Percentiles rank a stretch among this genome's conserved stretches.
Evolutionary conservation across 2,329 filamentous ascomycete genomes (phyloP).

Genomic region (Fusarium longipes): DNA sequence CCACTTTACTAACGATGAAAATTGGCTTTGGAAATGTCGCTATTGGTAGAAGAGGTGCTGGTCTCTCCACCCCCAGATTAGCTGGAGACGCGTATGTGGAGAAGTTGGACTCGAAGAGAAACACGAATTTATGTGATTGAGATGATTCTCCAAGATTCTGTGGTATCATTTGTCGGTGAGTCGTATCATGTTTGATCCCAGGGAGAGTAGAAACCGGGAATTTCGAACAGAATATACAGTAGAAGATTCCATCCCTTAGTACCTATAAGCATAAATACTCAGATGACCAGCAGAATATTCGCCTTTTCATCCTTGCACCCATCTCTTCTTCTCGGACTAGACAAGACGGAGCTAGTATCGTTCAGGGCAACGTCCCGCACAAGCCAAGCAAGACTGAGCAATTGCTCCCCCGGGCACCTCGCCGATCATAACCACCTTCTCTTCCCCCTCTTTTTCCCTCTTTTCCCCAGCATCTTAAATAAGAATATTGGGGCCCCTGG

Average conservation of each 20-base stretch:
- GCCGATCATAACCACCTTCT: neutral
- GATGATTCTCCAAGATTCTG: conserved; percentile 23
- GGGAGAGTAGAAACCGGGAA: neutral
- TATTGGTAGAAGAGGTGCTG: neutral
- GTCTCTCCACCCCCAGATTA: conserved; percentile 21
- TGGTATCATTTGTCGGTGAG: neutral
- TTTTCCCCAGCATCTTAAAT: conserved; percentile 13
- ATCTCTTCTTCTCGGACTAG: neutral
- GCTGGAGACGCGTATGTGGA: conserved; percentile 13
- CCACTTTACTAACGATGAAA: conserved; percentile 15
- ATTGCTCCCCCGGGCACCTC: neutral
- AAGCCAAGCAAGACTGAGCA: neutral
- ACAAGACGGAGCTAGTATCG: conserved; percentile 8
- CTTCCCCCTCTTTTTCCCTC: neutral
- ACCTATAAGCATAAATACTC: neutral
- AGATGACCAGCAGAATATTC: neutral
- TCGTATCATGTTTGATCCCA: neutral
- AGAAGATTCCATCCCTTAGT: neutral
- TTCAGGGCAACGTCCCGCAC: conserved; percentile 10
- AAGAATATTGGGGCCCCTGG: conserved; percentile 17
- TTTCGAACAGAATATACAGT: accelerated
- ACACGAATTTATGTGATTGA: neutral
- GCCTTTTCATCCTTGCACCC: conserved; percentile 2
- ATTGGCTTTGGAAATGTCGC: neutral
- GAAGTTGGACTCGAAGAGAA: conserved; percentile 7